Evolutionary conservation across 2,329 filamentous ascomycete genomes (phyloP).

Genomic region (Aspergillus phoenicis): DNA sequence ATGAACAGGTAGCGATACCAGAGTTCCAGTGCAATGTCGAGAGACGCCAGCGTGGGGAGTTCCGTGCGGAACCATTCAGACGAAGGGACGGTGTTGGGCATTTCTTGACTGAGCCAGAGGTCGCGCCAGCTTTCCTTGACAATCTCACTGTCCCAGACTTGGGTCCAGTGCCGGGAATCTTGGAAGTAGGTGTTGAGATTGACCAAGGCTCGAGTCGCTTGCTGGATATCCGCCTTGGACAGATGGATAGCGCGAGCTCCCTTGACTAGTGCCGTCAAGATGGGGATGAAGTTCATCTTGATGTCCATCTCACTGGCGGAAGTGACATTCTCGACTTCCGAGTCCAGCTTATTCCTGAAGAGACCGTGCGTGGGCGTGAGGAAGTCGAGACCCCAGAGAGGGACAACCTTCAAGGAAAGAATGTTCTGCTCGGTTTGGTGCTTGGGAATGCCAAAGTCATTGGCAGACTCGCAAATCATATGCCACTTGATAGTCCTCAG

Average conservation of each 20-base stretch:
- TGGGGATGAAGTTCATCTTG: slow-evolving; percentile 57
- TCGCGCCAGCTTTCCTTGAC: slow-evolving; percentile 51
- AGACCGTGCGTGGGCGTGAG: slow-evolving; percentile 57
- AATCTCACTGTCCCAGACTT: slow-evolving; percentile 51
- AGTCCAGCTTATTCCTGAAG: slow-evolving; percentile 57
- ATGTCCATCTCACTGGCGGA: slow-evolving; percentile 52
- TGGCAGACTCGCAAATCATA: slow-evolving; percentile 58
- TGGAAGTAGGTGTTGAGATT: slow-evolving; percentile 56
- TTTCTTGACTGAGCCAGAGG: slow-evolving; percentile 51
- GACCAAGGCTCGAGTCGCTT: slow-evolving; percentile 52
- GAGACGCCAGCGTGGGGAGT: slow-evolving; percentile 40
- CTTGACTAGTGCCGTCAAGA: slow-evolving; percentile 54
- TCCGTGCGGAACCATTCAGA: slow-evolving; percentile 43
- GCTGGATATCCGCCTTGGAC: slow-evolving; percentile 47
- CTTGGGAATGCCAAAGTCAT: slow-evolving; percentile 58
- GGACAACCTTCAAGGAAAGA: slow-evolving; percentile 57
- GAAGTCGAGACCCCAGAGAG: slow-evolving; percentile 58
- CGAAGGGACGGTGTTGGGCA: slow-evolving; percentile 42
- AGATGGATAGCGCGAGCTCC: slow-evolving; percentile 52
- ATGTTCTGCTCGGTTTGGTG: slow-evolving; percentile 60
- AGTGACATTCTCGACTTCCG: slow-evolving; percentile 53
- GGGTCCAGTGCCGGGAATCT: slow-evolving; percentile 51
- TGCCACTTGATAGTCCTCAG: slow-evolving; percentile 58
- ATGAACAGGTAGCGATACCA: slow-evolving; percentile 55
- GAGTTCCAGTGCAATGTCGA: slow-evolving; percentile 43